phyloP scores from a whole-genome alignment of 257 asterid species.

The Salvia hispanica region DNA sequence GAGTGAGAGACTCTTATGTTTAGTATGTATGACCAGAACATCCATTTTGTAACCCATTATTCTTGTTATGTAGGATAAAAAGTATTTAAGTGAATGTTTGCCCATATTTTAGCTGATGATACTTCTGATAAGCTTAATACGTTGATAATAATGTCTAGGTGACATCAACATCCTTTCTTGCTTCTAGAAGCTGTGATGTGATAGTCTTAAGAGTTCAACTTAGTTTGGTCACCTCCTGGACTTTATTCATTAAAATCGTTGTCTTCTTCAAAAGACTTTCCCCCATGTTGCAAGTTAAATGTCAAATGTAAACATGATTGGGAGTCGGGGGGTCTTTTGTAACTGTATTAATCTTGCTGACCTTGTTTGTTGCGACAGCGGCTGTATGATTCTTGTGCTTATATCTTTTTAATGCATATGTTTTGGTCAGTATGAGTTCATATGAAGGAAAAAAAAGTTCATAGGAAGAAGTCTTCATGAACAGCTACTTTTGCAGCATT shows the following conservation, averaged over 20 bases:
- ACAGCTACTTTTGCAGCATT: neutral
- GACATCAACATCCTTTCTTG: constrained; percentile 12
- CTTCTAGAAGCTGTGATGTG: neutral
- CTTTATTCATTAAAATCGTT: constrained; percentile 4
- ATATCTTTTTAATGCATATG: constrained; percentile 2
- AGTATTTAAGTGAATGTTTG: neutral
- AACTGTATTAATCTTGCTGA: neutral
- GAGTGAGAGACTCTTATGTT: constrained; percentile 8
- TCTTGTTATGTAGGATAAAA: neutral
- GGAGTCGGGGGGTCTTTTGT: neutral
- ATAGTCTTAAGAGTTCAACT: neutral
- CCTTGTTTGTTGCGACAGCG: neutral
- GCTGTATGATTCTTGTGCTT: constrained; percentile 8
- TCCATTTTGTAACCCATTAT: constrained; percentile 10
- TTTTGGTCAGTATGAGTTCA: neutral
- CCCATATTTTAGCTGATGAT: constrained; percentile 5
- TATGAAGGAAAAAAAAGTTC: too few species aligned
- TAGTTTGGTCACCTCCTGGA: constrained; percentile 18
- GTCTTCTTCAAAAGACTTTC: neutral
- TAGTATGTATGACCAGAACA: neutral
- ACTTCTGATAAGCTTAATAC: constrained; percentile 5
- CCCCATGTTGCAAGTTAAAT: constrained; percentile 16
- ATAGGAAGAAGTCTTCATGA: neutral
- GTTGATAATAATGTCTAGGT: neutral
- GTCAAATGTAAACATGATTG: neutral